Base-by-base conservation (phyloP, 257 asterid species). In the Ilex asprella region DNA sequence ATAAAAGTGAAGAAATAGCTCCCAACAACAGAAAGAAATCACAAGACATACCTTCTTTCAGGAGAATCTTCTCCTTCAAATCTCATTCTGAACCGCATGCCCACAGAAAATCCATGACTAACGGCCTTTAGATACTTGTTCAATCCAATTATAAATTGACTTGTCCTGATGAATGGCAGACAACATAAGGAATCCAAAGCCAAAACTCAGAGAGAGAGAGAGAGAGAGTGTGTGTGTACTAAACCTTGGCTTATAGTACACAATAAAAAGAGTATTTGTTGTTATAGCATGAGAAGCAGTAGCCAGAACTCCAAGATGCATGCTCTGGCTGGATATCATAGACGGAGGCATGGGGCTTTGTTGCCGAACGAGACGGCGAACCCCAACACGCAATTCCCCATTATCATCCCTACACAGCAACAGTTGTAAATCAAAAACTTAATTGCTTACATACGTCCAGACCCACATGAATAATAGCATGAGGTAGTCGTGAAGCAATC, bases 221-320 rank as follows among this genome's bases (percentile, higher is more conserved):
- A 68, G 35, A 49, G 6, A 70, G 14, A 49, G 27, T 56, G 44
- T 29, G 44, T 29, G 29, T 31, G 12, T 15, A 21, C 54, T 27
- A 47, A 73, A 86, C 96, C 96, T 75, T 61, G 96, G 96, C 78
- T 89, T 86, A 82, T 86, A 89, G 67, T 72, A 86, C 31, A 89
- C 93, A 47, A 80, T 74, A 58, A 89, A 89, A 16, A 54, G 76
- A 51, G 95, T 84, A 27, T 82, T 80, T 0, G 95, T 82, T 52
- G 74, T 85, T 58, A 84, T 75, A 62, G 96, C 87, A 71, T 89
- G 96, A 21, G 86, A 86, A 11, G 93, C 96, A 35, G 96, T 84
- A 2, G 95, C 95, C 60, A 89, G 93, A 62, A 89, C 95, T 11
- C 96, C 96, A 61, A 86, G 85, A 75, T 86, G 96, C 96, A 89